Conservation (phyloP, 768 basidiomycete genomes). For the Gymnopilus junonius region DNA sequence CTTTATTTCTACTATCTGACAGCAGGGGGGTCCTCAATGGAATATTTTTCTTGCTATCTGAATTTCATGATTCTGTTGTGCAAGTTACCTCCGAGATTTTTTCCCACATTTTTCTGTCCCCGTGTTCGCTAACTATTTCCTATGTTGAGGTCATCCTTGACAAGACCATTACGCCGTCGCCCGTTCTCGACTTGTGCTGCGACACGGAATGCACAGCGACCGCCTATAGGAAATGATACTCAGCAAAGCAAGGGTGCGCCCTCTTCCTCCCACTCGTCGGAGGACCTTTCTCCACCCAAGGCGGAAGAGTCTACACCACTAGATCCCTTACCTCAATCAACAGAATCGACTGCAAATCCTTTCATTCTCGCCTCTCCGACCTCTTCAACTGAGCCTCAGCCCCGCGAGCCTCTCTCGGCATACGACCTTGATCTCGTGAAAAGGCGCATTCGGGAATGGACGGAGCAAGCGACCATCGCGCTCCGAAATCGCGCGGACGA, state of each 20-base stretch:
- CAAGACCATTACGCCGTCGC: conserved; percentile 31
- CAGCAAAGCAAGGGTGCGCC: conserved; percentile 5
- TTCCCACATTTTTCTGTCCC: conserved; percentile 1
- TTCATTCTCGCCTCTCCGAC: not conserved
- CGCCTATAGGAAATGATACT: not conserved
- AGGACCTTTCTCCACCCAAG: not conserved
- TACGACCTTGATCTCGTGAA: conserved; percentile 43
- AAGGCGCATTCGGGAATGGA: conserved; percentile 53
- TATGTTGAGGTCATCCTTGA: conserved; percentile 41
- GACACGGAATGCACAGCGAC: conserved; percentile 29
- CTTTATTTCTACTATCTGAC: not conserved
- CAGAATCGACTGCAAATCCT: not conserved
- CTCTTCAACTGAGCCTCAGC: conserved; percentile 1
- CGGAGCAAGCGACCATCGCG: conserved; percentile 44
- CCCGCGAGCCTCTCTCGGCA: conserved; percentile 21
- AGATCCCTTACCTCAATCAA: not conserved
- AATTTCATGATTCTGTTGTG: no score
- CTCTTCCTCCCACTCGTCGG: not conserved
- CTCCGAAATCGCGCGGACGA: conserved; percentile 60
- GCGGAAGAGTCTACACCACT: not conserved
- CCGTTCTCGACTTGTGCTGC: conserved; percentile 32
- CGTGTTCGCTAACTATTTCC: conserved; percentile 1
- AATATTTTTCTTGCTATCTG: not conserved
- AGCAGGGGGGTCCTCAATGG: not conserved
- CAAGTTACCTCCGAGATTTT: not conserved